Conservation (phyloP, 176 grass and related monocot genomes). For the Zoysia pacifica region DNA sequence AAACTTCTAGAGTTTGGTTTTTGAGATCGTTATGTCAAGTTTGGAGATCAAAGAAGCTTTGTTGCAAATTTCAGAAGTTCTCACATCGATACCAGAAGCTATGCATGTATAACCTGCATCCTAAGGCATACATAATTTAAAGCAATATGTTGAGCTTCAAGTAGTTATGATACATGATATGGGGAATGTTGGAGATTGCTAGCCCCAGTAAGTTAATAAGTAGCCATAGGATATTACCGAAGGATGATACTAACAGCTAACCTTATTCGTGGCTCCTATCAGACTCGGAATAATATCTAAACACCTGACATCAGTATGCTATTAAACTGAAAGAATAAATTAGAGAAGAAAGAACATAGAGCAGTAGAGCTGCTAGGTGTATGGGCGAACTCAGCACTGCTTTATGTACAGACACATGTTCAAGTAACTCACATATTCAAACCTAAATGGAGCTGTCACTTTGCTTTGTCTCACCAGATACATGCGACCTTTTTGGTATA, state of each 20-base stretch:
- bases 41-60: too few relatives aligned
- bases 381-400: neutral
- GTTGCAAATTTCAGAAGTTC: too few relatives aligned
- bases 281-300: neutral
- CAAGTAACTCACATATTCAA: neutral
- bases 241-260: slow-evolving; percentile 23
- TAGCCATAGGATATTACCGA: neutral
- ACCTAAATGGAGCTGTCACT: neutral
- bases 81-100: too few relatives aligned
- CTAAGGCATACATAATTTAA: neutral
- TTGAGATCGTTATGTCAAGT: too few relatives aligned
- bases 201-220: slow-evolving; percentile 4
- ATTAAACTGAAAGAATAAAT: neutral
- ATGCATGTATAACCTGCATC: too few relatives aligned
- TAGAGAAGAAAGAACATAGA: neutral
- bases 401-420: neutral
- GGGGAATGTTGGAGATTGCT: neutral
- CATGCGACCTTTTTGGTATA: neutral
- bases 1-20: too few relatives aligned
- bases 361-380: slow-evolving; percentile 12
- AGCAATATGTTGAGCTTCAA: neutral
- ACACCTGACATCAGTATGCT: neutral
- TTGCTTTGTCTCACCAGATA: neutral
- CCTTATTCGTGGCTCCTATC: slow-evolving; percentile 19
- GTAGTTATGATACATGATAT: neutral